Conservation (phyloP, 2,329 filamentous ascomycete species). For the Geosmithia flava region DNA sequence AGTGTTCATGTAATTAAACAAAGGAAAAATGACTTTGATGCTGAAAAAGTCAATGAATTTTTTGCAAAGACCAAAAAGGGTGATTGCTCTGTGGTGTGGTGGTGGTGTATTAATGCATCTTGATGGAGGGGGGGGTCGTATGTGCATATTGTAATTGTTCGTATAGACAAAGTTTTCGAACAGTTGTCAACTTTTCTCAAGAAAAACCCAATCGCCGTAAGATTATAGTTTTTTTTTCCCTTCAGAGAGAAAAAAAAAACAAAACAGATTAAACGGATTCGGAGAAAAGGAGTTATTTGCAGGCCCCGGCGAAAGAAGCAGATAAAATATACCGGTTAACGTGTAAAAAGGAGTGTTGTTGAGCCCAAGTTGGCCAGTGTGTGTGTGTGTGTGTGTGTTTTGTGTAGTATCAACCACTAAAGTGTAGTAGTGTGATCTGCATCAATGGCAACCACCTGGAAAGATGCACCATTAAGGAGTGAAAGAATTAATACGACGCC, state of each 20-base stretch:
- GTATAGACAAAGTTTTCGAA: constrained; percentile 1
- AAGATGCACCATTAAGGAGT: not conserved
- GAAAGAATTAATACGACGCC: constrained; percentile 45
- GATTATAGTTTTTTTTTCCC: not conserved
- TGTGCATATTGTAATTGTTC: not conserved
- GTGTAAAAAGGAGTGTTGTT: too few relatives aligned
- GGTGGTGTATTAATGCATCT: not conserved
- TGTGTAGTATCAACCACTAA: not conserved
- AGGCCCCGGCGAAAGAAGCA: too few relatives aligned
- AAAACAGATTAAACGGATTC: too few relatives aligned
- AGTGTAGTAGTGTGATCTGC: not conserved
- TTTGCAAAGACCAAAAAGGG: not conserved
- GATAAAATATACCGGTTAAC: too few relatives aligned
- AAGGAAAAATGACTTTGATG: too few relatives aligned
- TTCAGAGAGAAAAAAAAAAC: too few relatives aligned
- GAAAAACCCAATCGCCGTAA: too few relatives aligned
- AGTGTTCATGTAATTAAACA: too few relatives aligned
- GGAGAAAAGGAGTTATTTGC: too few relatives aligned
- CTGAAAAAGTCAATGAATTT: too few relatives aligned
- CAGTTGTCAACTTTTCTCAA: too few relatives aligned
- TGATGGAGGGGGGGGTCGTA: not conserved
- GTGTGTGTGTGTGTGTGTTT: not conserved
- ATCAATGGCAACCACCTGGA: not conserved
- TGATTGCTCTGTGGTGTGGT: not conserved
- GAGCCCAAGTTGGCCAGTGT: not conserved